phyloP scores from a whole-genome alignment of 2,329 filamentous ascomycete genomes.

The Pseudocercospora musae region DNA sequence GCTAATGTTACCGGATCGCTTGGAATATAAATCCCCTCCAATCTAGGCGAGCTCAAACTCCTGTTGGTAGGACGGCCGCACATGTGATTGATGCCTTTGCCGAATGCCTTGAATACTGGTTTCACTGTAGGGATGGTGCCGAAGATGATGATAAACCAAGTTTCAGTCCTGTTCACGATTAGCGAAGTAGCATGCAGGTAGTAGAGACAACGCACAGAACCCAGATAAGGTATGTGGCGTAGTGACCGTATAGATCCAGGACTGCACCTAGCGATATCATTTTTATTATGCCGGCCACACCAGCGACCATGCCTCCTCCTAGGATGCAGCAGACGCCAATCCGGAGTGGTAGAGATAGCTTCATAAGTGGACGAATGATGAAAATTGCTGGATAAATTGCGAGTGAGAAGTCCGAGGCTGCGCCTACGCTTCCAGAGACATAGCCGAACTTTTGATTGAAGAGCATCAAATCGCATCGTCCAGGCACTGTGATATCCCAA shows the following conservation, averaged over 20 bases:
- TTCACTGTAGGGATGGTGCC: constrained; percentile 18
- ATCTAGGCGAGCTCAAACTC: not conserved
- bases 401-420: constrained; percentile 18
- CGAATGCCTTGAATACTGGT: constrained; percentile 13
- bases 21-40: not conserved
- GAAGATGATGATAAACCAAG: constrained; percentile 27
- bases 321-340: constrained; percentile 19
- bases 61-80: not conserved
- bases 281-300: constrained; percentile 21
- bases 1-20: not conserved
- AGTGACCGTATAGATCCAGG: constrained; percentile 4
- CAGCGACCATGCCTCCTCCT: constrained; percentile 16
- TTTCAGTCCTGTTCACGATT: constrained; percentile 7
- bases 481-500: constrained; percentile 7
- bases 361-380: constrained; percentile 17
- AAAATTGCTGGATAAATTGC: constrained; percentile 17
- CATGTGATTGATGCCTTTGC: constrained; percentile 2
- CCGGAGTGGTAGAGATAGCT: constrained; percentile 12
- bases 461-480: constrained; percentile 1
- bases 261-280: constrained; percentile 11
- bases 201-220: not conserved
- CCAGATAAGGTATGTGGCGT: constrained; percentile 13
- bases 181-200: not conserved
- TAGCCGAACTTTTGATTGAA: constrained; percentile 8
- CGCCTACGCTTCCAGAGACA: constrained; percentile 12